Evolutionary conservation across 83 land plant genomes (phyloP).

Genomic region (Picea mariana): DNA sequence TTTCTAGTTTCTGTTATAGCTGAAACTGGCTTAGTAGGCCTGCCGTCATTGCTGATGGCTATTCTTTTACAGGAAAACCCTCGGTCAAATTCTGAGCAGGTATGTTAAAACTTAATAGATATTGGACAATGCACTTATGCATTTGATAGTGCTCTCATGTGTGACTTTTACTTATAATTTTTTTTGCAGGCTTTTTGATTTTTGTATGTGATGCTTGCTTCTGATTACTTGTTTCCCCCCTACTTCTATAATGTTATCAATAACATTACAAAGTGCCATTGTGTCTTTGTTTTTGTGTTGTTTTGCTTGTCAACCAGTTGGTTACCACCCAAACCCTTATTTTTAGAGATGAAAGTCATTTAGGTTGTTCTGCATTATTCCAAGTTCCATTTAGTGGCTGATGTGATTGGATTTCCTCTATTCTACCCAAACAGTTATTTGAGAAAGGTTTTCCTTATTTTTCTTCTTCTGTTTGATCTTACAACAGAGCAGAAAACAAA

Average conservation of each 20-base stretch:
- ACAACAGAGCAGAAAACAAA: background rate
- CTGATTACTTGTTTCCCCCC: background rate
- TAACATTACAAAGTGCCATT: background rate
- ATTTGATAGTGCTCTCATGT: background rate
- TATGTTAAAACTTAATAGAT: conserved; percentile 9
- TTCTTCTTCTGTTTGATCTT: background rate
- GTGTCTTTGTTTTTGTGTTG: background rate
- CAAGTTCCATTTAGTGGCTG: background rate
- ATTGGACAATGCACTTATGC: background rate
- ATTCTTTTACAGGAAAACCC: conserved; percentile 88
- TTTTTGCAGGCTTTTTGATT: background rate
- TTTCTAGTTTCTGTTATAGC: conserved; percentile 72
- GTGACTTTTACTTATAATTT: no score
- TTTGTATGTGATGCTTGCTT: background rate
- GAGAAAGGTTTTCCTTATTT: background rate
- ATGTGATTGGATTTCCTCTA: background rate
- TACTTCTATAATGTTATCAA: background rate
- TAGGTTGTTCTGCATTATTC: background rate
- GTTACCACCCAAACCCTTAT: no score
- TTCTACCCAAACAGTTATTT: background rate
- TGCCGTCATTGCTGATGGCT: conserved; percentile 86
- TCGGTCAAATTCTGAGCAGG: conserved; percentile 83
- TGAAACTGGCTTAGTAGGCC: conserved; percentile 89
- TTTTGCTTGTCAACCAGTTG: background rate
- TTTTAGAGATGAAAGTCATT: background rate